Conservation (phyloP, 176 grass and related monocot species). For the Neostapfia colusana region DNA sequence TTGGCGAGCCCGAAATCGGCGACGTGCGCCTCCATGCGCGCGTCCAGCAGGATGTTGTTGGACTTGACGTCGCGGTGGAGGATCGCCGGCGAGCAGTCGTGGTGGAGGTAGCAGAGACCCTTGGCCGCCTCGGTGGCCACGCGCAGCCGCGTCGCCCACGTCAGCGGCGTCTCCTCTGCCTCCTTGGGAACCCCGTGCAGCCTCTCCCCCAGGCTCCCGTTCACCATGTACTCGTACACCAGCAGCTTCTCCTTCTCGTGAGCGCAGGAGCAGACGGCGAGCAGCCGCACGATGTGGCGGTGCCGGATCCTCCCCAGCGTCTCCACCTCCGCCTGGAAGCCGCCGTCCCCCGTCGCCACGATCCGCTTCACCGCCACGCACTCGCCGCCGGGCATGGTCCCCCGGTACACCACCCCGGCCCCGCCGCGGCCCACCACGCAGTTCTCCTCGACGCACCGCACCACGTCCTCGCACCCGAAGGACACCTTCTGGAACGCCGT, state of each 20-base stretch:
- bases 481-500: conserved; percentile 79
- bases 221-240: conserved; percentile 78
- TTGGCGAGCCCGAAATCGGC: conserved; percentile 86
- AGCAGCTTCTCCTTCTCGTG: conserved; percentile 46
- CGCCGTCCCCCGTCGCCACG: conserved; percentile 39
- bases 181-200: conserved; percentile 10
- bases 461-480: conserved; percentile 65
- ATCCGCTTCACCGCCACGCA: conserved; percentile 69
- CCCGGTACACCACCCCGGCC: conserved; percentile 72
- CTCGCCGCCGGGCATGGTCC: conserved; percentile 63
- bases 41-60: conserved; percentile 83
- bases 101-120: conserved; percentile 80
- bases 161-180: conserved; percentile 1
- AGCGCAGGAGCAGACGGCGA: conserved; percentile 61
- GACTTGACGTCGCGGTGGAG: conserved; percentile 97
- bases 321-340: conserved; percentile 74
- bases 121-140: conserved; percentile 76
- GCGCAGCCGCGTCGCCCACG: conserved; percentile 54
- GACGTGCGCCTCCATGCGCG: conserved; percentile 62
- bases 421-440: conserved; percentile 70
- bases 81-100: conserved; percentile 82
- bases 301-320: conserved; percentile 76
- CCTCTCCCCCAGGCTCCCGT: conserved; percentile 62
- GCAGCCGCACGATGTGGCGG: conserved; percentile 71
- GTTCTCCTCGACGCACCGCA: conserved; percentile 72